Base-by-base conservation (phyloP, 352 stramenopile genomes). In the Phytopythium ostracodes region DNA sequence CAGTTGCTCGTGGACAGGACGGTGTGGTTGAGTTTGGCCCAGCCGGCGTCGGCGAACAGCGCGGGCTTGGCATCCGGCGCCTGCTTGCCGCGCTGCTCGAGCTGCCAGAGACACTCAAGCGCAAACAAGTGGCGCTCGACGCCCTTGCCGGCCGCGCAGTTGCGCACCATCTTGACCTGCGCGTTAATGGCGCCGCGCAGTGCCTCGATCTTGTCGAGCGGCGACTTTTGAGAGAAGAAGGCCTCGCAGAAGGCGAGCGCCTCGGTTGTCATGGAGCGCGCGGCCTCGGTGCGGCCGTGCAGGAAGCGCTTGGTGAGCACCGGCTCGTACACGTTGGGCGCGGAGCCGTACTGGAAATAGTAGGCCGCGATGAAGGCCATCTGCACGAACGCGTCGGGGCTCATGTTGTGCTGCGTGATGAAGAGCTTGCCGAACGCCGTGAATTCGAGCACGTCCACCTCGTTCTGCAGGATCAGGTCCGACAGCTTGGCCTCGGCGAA, bases 1-100 rank as follows among this genome's bases (percentile, higher is more conserved):
- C 96, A 99, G 69, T 99, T 99, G 54, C 83, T 97, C 11, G 96
- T 99, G 18, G 94, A 98, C 22, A 99, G 70, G 54, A 98, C 86
- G 38, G 91, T 98, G 72, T 98, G 91, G 72, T 98, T 98, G 43
- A 99, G 72, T 56, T 88, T 91, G 47, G 87, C 72, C 80, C 92
- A 99, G 24, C 87, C 88, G 22, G 78, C 73, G 40, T 96, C 94
- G 8, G 79, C 76, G 56, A 98, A 98, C 57, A 99, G 84, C 15
- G 75, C 86, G 25, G 76, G 71, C 35, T 73, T 67, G 14, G 67
- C 69, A 14, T 66, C 76, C 33, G 66, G 61, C 46, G 63, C 66
- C 40, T 70, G 69, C 9, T 59, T 56, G 22, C 75, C 72, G 49
- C 73, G 79, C 53, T 77, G 64, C 64, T 87, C 82, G 18, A 71